phyloP scores from a whole-genome alignment of 805 yeast species.

The Kodamaea laetipori region DNA sequence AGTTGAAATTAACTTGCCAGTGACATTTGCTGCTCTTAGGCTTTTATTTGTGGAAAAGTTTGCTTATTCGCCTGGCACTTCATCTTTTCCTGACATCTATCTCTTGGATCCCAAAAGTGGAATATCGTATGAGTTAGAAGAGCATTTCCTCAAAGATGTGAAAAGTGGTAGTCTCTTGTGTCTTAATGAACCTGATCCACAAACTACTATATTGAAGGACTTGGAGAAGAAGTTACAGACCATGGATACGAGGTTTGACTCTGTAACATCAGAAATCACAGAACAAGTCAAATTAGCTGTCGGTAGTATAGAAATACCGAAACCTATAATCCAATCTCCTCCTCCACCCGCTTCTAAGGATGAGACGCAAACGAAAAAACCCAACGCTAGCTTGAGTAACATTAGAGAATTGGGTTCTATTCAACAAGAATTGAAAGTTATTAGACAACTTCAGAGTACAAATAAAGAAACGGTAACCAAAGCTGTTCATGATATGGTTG shows the following conservation, averaged over 20 bases:
- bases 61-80: slow-evolving; percentile 74
- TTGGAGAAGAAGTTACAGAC: slow-evolving; percentile 22
- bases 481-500: slow-evolving; percentile 46
- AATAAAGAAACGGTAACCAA: slow-evolving; percentile 45
- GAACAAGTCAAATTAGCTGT: slow-evolving; percentile 23
- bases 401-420: slow-evolving; percentile 42
- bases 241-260: slow-evolving; percentile 22
- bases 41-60: slow-evolving; percentile 83
- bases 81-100: slow-evolving; percentile 76
- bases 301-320: slow-evolving; percentile 23
- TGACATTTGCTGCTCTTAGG: slow-evolving; percentile 56
- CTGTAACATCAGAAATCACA: slow-evolving; percentile 16
- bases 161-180: slow-evolving; percentile 60
- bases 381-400: slow-evolving; percentile 8
- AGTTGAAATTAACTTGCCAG: slow-evolving; percentile 45
- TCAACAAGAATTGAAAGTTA: slow-evolving; percentile 58
- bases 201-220: slow-evolving; percentile 20
- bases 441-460: slow-evolving; percentile 55
- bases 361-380: slow-evolving; percentile 7
- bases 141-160: slow-evolving; percentile 59
- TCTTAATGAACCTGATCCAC: slow-evolving; percentile 49
- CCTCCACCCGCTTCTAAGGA: slow-evolving; percentile 8
- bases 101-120: slow-evolving; percentile 61
- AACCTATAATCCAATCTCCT: slow-evolving; percentile 17
- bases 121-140: slow-evolving; percentile 81